phyloP scores from a whole-genome alignment of 148 eudicot species.

The Camellia japonica region DNA sequence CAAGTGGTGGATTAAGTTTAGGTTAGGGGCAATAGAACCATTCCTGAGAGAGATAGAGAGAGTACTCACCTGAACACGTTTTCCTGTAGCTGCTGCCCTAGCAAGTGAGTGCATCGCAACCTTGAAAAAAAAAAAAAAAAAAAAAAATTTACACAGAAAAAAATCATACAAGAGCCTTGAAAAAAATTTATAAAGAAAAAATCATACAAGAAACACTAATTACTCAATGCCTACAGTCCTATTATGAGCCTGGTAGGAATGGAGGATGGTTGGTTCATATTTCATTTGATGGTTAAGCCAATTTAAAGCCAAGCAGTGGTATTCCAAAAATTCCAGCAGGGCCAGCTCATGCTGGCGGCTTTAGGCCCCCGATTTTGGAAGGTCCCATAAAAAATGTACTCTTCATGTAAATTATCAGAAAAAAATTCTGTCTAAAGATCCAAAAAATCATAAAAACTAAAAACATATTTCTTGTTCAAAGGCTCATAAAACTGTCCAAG shows the following conservation, averaged over 20 bases:
- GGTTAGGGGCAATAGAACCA: neutral
- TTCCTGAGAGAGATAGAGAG: neutral
- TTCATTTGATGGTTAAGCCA: neutral
- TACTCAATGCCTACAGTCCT: neutral
- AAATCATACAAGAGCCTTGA: neutral
- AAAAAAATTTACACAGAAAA: neutral
- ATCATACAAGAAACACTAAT: neutral
- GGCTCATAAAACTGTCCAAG: no score
- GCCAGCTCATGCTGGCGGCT: no score
- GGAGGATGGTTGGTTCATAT: neutral
- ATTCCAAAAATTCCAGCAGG: no score
- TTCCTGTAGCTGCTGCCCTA: slow-evolving; percentile 54
- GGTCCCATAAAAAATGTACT: no score
- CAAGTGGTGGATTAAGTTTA: neutral
- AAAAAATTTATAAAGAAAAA: neutral
- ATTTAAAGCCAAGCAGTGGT: neutral
- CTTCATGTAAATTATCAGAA: no score
- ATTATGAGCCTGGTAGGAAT: neutral
- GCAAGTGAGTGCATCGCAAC: slow-evolving; percentile 44
- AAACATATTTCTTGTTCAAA: no score
- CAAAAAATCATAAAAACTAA: no score
- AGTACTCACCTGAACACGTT: slow-evolving; percentile 49
- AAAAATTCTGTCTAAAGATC: no score
- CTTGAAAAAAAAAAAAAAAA: slow-evolving; percentile 23
- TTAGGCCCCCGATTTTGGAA: no score